Evolutionary conservation across 768 basidiomycete genomes (phyloP).

Genomic region (Mycena galopus): DNA sequence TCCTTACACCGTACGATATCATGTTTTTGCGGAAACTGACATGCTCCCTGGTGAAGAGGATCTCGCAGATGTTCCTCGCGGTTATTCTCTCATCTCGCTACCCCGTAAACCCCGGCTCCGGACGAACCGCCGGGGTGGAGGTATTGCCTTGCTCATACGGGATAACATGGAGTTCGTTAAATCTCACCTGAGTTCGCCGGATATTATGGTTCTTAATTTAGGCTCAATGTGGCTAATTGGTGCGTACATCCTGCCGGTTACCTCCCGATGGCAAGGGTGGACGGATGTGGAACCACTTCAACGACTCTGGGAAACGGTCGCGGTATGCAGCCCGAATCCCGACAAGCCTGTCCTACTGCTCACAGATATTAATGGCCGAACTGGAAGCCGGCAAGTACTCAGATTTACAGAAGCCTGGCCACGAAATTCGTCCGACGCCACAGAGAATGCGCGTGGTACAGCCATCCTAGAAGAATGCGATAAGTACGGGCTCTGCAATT

Average conservation of each 20-base stretch:
- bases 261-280: conserved; percentile 25
- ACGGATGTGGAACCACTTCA: conserved; percentile 16
- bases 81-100: no score
- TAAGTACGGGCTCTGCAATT: neutral
- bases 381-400: neutral
- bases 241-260: conserved; percentile 2
- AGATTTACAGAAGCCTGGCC: neutral
- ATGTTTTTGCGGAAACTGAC: no score
- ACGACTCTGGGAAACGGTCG: conserved; percentile 19
- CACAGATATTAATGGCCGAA: conserved; percentile 15
- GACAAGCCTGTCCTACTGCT: conserved; percentile 7
- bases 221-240: conserved; percentile 23
- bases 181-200: conserved; percentile 6
- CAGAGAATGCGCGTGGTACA: neutral
- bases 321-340: neutral
- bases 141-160: no score
- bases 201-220: conserved; percentile 19
- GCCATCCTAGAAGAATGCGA: conserved; percentile 1
- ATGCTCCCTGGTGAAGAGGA: no score
- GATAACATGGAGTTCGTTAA: neutral
- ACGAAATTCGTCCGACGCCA: neutral
- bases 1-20: no score
- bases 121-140: no score
- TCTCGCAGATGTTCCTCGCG: no score
- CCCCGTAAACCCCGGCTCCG: no score